A percentile compares a stretch with the other conserved stretches of the same genome.
phyloP scores from a whole-genome alignment of 768 basidiomycete species.

The Tylopilus cervinicoccineus region DNA sequence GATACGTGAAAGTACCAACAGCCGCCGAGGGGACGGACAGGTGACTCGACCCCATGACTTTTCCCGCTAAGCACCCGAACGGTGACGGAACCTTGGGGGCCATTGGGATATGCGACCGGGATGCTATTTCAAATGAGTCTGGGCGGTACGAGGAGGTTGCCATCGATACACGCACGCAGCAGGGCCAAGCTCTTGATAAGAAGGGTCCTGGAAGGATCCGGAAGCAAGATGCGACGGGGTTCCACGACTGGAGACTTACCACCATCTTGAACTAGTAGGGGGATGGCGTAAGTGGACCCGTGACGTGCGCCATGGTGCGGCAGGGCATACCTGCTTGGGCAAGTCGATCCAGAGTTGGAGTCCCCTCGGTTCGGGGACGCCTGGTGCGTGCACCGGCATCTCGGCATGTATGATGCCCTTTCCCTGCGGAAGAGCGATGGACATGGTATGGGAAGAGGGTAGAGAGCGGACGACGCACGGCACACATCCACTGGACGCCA shows the following conservation, averaged over 20 bases:
- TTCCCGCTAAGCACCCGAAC: slow-evolving; percentile 89
- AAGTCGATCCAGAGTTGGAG: slow-evolving; percentile 88
- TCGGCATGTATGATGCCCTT: slow-evolving; percentile 79
- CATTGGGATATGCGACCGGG: slow-evolving; percentile 69
- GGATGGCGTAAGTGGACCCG: slow-evolving; percentile 14
- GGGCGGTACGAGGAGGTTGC: not conserved
- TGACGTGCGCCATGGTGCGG: not conserved
- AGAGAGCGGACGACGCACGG: slow-evolving; percentile 40
- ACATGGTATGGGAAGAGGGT: not conserved
- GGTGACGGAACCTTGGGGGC: slow-evolving; percentile 59
- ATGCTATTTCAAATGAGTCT: slow-evolving; percentile 42
- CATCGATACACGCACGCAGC: slow-evolving; percentile 41
- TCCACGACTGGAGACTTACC: slow-evolving; percentile 30
- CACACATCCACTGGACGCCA: slow-evolving; percentile 95
- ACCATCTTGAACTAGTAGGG: slow-evolving; percentile 70
- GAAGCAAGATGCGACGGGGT: not conserved
- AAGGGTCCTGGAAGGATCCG: slow-evolving; percentile 49
- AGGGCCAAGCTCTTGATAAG: slow-evolving; percentile 78
- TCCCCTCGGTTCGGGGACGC: slow-evolving; percentile 70
- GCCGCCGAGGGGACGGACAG: slow-evolving; percentile 86
- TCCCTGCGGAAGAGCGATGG: slow-evolving; percentile 33
- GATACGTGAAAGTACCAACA: slow-evolving; percentile 89
- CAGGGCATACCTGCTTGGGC: slow-evolving; percentile 53
- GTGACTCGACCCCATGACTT: slow-evolving; percentile 81
- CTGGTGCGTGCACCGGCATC: slow-evolving; percentile 79